Percentiles rank a stretch among this genome's conserved stretches.
Conservation (phyloP, 2,329 filamentous ascomycete genomes). For the Epichloe brachyelytri region DNA sequence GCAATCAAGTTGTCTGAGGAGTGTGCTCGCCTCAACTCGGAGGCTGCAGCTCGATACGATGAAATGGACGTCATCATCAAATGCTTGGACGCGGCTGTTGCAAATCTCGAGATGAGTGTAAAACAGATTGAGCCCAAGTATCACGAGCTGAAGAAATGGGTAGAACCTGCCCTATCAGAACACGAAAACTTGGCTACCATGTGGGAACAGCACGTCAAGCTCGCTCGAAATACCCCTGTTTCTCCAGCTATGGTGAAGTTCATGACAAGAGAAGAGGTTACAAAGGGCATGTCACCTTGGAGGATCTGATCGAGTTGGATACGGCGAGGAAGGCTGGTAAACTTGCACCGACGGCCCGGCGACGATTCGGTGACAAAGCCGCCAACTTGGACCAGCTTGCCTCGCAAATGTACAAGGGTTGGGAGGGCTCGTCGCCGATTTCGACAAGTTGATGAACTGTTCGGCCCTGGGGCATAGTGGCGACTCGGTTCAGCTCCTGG, state of each 20-base stretch:
- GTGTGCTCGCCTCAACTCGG: slow-evolving; percentile 51
- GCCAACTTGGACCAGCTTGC: slow-evolving; percentile 48
- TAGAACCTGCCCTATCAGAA: slow-evolving; percentile 52
- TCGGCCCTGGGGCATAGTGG: slow-evolving; percentile 44
- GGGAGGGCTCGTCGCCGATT: slow-evolving; percentile 48
- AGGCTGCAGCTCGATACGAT: slow-evolving; percentile 51
- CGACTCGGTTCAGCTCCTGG: slow-evolving; percentile 56
- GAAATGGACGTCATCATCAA: slow-evolving; percentile 67
- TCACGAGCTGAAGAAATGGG: slow-evolving; percentile 58
- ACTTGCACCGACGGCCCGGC: slow-evolving; percentile 43
- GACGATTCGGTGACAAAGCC: slow-evolving; percentile 47
- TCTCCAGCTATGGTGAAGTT: slow-evolving; percentile 53
- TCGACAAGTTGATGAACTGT: slow-evolving; percentile 44
- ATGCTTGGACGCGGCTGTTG: slow-evolving; percentile 71
- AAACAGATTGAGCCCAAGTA: slow-evolving; percentile 60
- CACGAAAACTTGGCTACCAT: slow-evolving; percentile 49
- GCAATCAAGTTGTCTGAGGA: slow-evolving; percentile 56
- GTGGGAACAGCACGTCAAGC: slow-evolving; percentile 56
- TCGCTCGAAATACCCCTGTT: slow-evolving; percentile 52
- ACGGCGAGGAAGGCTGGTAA: slow-evolving; percentile 61
- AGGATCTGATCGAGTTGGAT: slow-evolving; percentile 64
- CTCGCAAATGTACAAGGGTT: slow-evolving; percentile 45
- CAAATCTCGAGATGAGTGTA: slow-evolving; percentile 68
- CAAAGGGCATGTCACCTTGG: slow-evolving; percentile 44
- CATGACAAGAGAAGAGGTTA: slow-evolving; percentile 38